Evolutionary conservation across 2,329 filamentous ascomycete species (phyloP), one percentile per base, ranked within the genome.

Genomic region (Raffaelea albimanens): DNA sequence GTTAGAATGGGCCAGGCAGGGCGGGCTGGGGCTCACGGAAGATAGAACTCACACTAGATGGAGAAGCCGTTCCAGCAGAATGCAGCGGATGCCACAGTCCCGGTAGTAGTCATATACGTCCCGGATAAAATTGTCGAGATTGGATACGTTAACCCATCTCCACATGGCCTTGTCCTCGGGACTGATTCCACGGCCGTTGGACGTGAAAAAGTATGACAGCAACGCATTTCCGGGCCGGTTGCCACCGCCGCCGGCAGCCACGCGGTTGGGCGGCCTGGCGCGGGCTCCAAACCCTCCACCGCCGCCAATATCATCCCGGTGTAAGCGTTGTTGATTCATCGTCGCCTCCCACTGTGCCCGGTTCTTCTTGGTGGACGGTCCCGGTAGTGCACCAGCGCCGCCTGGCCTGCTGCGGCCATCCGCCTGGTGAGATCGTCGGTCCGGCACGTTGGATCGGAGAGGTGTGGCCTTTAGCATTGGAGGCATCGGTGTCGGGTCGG

Each of bases 141-240:
- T 93, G 34, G 86, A 80, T 49, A 93, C 87, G 59, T 95, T 95
- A 47, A 87, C 87, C 86, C 90, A 96, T 65, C 87, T 78, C 83
- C 88, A 96, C 70, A 95, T 79, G 3, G 90, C 89, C 63, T 83
- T 85, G 59, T 91, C 85, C 63, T 81, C 81, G 13, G 68, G 67
- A 45, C 61, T 65, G 10, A 63, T 49, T 8, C 47, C 50, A 20
- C 51, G 46, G 18, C 50, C 45, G 11, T 48, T 45, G 1, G 46
- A 47, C 13, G 48, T 38, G 8, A 45, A 46, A 23, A 54, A 55
- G 42, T 55, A 53, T 11, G 52, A 54, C 36, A 55, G 20, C 22
- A 56, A 42, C 1, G 52, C 51, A 14, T 50, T 39, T 8, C 51
- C 51, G 4, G 53, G 50, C 9, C 21, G 13, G 25, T 5, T 45